phyloP scores from a whole-genome alignment of 495 filamentous ascomycete genomes.

The Xylaria telfairii region DNA sequence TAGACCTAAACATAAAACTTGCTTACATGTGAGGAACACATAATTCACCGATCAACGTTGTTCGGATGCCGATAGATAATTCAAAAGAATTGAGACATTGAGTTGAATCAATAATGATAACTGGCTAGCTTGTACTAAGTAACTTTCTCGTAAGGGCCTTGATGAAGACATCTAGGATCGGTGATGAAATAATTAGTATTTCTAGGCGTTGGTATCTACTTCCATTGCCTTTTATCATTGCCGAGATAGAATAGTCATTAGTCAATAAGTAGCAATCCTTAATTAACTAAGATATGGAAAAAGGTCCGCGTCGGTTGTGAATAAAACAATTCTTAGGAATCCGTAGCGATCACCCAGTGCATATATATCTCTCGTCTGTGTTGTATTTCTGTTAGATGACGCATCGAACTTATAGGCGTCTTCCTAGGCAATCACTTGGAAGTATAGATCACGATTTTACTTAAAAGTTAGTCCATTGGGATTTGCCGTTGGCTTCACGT shows the following conservation, averaged over 20 bases:
- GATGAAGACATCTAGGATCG: not conserved
- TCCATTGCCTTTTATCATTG: not conserved
- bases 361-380: no score
- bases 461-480: no score
- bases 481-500: no score
- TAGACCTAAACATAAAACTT: constrained; percentile 7
- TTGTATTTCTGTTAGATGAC: no score
- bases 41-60: not conserved
- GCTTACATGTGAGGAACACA: constrained; percentile 3
- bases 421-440: no score
- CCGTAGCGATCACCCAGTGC: no score
- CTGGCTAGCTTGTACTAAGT: not conserved
- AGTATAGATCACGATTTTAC: no score
- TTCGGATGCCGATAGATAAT: not conserved
- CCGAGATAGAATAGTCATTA: not conserved
- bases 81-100: not conserved
- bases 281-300: not conserved
- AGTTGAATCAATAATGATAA: not conserved
- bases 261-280: not conserved
- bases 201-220: not conserved
- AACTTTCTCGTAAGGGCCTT: not conserved
- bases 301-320: not conserved
- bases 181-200: not conserved
- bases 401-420: no score
- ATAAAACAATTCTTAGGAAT: not conserved